phyloP scores from a whole-genome alignment of 768 basidiomycete genomes.

The Mycena rosella region DNA sequence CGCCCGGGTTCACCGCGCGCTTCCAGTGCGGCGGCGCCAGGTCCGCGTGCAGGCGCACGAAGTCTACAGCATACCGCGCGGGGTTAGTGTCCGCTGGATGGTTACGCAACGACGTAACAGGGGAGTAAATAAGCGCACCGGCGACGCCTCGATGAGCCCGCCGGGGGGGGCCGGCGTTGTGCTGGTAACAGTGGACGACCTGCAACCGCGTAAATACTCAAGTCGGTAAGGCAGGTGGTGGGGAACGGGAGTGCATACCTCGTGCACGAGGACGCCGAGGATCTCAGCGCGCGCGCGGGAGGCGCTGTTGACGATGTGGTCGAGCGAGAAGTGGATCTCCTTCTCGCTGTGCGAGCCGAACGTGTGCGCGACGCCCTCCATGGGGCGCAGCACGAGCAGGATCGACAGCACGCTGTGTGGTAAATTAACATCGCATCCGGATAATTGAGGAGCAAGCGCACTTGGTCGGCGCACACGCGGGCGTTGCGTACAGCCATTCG shows the following conservation, averaged over 20 bases:
- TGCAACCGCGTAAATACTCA: too few relatives aligned
- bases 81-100: too few relatives aligned
- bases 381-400: constrained; percentile 70
- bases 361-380: constrained; percentile 81
- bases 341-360: constrained; percentile 68
- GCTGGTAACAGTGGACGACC: constrained; percentile 85
- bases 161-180: constrained; percentile 74
- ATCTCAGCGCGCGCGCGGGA: constrained; percentile 70
- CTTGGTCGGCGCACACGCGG: constrained; percentile 53
- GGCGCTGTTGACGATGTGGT: constrained; percentile 65
- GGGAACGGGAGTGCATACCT: constrained; percentile 40
- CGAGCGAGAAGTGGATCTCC: constrained; percentile 80
- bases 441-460: constrained; percentile 31
- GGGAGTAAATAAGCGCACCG: too few relatives aligned
- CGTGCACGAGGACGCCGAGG: constrained; percentile 75
- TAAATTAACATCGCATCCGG: too few relatives aligned
- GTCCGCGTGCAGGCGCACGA: constrained; percentile 72
- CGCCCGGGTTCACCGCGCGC: constrained; percentile 49
- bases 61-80: constrained; percentile 60
- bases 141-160: constrained; percentile 84
- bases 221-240: too few relatives aligned
- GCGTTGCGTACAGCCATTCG: constrained; percentile 55
- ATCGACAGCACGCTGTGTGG: constrained; percentile 63
- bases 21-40: constrained; percentile 81
- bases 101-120: too few relatives aligned